Base-by-base conservation (phyloP, 495 filamentous ascomycete genomes). In the Chaetomium fimeti region DNA sequence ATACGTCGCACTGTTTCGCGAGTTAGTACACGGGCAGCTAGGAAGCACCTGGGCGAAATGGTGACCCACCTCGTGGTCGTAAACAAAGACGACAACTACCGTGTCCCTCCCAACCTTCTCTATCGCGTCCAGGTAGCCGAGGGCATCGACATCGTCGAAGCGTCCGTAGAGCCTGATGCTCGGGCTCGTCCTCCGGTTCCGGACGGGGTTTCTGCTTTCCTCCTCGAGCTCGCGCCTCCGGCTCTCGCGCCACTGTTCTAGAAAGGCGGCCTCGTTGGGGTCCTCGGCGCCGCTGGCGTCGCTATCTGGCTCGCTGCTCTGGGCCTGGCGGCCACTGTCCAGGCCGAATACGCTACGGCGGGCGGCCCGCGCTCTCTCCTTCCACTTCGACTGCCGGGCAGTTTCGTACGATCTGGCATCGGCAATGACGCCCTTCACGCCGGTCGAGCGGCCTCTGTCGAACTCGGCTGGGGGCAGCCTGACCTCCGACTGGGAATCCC, bases 401-500 rank as follows among this genome's bases (percentile, higher is more conserved):
- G 87, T 85, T 76, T 97, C 92, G 72, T 93, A 98, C 59, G 90
- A 88, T 66, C 90, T 85, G 27, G 94, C 94, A 72, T 98, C 94
- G 67, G 95, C 92, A 65, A 98, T 97, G 75, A 98, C 94, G 68
- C 94, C 94, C 79, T 98, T 98, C 61, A 97, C 95, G 28, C 94
- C 94, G n/a, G 95, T 95, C 25, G 78, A 78, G 54, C 76, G 73
- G 69, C 94, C 90, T 66, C 85, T 85, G 69, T 94, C 87, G 77
- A 88, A 93, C 58, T 84, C 84, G 18, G 79, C 77, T 28, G 81
- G 81, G 28, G 83, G 84, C 63, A 85, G 76, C 64, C 82, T 88
- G 71, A 88, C 79, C 53, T 73, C 73, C 55, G 81, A 78, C 70
- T 83, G 79, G 61, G 64, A 68, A 71, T 82, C 78, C 57, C 83